These are phyloP conservation scores for Trichoderma cornu-damae DNA, from an alignment of 2,329 filamentous ascomycete species.

Conservation along the genomic window DNA sequence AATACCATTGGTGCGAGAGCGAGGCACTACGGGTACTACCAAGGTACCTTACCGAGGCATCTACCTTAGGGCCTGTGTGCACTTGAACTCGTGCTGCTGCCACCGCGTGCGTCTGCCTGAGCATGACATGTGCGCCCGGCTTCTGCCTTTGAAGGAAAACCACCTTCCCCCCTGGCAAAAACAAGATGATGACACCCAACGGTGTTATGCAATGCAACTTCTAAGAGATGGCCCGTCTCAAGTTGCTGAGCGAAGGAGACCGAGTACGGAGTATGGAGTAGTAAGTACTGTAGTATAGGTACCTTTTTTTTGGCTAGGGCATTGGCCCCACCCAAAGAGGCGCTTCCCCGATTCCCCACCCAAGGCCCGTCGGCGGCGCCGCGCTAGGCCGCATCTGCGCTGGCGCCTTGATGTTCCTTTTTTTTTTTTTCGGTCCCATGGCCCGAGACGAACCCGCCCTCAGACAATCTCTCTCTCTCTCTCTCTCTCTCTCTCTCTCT, in stretches of 20 bases:
- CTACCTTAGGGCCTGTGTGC: too few species aligned
- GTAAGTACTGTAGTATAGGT: too few species aligned
- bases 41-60: background rate
- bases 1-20: too few species aligned
- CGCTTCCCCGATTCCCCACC: conserved; percentile 7
- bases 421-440: background rate
- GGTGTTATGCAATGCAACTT: background rate
- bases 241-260: background rate
- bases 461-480: background rate
- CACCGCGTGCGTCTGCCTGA: too few species aligned
- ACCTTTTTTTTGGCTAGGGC: background rate
- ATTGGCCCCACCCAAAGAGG: background rate
- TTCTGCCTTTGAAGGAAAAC: too few species aligned
- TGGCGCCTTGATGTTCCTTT: background rate
- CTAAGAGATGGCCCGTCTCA: background rate
- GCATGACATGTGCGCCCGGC: background rate
- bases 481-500: too few species aligned
- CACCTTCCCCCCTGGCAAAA: background rate
- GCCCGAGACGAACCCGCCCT: background rate
- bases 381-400: background rate
- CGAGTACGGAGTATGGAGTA: too few species aligned
- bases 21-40: too few species aligned
- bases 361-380: background rate
- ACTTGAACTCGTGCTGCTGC: too few species aligned
- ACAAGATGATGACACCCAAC: background rate